Evolutionary conservation across 2,329 filamentous ascomycete genomes (phyloP).

Genomic region (Leptographium galeiforme): DNA sequence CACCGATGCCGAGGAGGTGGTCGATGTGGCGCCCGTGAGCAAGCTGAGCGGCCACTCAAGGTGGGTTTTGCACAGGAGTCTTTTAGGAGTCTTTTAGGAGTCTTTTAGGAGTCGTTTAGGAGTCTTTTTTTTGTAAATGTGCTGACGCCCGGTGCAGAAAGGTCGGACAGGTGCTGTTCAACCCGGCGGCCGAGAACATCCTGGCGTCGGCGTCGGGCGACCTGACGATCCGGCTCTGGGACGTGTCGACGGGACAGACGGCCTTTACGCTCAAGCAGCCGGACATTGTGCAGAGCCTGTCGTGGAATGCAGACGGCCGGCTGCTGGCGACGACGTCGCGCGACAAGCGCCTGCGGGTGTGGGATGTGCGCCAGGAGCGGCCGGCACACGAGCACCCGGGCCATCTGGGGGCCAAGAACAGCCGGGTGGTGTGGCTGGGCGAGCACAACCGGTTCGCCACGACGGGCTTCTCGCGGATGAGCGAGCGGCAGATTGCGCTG

Average conservation of each 20-base stretch:
- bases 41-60: conserved; percentile 80
- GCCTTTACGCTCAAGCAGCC: conserved; percentile 68
- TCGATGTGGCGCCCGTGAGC: conserved; percentile 66
- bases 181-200: conserved; percentile 88
- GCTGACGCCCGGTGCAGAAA: conserved; percentile 46
- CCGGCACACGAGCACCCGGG: conserved; percentile 73
- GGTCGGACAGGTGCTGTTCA: conserved; percentile 95
- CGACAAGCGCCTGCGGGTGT: conserved; percentile 96
- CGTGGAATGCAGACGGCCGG: conserved; percentile 84
- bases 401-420: conserved; percentile 93
- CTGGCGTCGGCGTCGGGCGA: conserved; percentile 92
- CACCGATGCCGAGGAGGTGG: conserved; percentile 70
- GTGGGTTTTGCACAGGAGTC: conserved; percentile 28
- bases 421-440: conserved; percentile 90
- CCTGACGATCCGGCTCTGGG: conserved; percentile 92
- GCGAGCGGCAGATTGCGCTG: conserved; percentile 85
- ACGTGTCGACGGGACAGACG: conserved; percentile 65
- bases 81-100: too few species aligned
- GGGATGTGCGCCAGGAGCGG: conserved; percentile 91
- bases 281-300: conserved; percentile 89
- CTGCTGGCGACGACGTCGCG: conserved; percentile 84
- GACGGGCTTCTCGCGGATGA: conserved; percentile 97
- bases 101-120: too few species aligned
- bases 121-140: background rate
- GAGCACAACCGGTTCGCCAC: conserved; percentile 93